A percentile compares a stretch with the other conserved stretches of the same genome.
These are phyloP conservation scores for Coemansia sp. DNA, from an alignment of 192 early-diverging fungal species.

Conservation along the genomic window DNA sequence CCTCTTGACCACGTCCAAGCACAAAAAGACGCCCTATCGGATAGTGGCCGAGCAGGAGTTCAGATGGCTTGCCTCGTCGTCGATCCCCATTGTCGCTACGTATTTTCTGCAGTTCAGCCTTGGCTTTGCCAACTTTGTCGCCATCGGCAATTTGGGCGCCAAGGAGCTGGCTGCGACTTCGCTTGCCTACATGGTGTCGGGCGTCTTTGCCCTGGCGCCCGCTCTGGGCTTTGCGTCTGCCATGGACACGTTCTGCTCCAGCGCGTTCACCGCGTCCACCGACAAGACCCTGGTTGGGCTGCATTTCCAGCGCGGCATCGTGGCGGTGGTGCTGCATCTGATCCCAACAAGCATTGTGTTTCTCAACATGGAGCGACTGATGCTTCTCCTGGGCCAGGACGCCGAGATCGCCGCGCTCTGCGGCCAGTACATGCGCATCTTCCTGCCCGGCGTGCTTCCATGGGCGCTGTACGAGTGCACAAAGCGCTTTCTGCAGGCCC, in stretches of 20 bases:
- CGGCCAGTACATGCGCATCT: conserved; percentile 62
- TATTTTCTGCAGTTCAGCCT: conserved; percentile 66
- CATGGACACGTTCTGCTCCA: conserved; percentile 69
- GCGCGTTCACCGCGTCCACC: conserved; percentile 63
- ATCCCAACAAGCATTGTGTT: conserved; percentile 73
- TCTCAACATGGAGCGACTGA: conserved; percentile 66
- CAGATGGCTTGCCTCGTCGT: conserved; percentile 32
- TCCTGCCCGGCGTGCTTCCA: conserved; percentile 73
- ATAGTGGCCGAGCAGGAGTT: conserved; percentile 29
- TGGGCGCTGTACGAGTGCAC: conserved; percentile 76
- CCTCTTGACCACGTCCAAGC: conserved; percentile 10
- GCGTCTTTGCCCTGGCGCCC: conserved; percentile 56
- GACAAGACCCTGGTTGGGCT: conserved; percentile 65
- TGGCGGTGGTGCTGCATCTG: conserved; percentile 68
- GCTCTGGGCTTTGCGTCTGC: conserved; percentile 66
- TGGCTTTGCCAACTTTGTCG: conserved; percentile 61
- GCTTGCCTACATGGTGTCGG: conserved; percentile 56
- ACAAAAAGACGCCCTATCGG: conserved; percentile 21
- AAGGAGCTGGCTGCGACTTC: conserved; percentile 66
- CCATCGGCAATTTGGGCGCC: conserved; percentile 60
- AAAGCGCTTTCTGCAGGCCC: conserved; percentile 79
- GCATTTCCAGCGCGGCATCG: conserved; percentile 71
- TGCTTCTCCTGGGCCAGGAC: conserved; percentile 75
- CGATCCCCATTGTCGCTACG: conserved; percentile 56
- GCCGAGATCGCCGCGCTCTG: conserved; percentile 58